Conservation (phyloP, 2,329 filamentous ascomycete species). For the Magnaporthiopsis rhizophila region DNA sequence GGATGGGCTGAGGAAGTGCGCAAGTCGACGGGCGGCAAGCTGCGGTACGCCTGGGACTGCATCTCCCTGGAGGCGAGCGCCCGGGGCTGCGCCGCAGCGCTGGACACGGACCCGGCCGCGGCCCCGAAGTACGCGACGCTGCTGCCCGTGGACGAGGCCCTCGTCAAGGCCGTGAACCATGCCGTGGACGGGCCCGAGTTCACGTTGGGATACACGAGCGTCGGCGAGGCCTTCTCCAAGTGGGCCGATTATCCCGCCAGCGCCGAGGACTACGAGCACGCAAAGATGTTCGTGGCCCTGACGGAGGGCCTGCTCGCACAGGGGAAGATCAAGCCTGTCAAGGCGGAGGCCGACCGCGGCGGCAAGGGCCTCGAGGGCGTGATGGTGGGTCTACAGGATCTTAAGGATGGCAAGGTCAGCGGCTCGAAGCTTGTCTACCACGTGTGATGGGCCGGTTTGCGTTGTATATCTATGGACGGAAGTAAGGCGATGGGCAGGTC, state of each 20-base stretch:
- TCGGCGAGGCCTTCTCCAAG: constrained; percentile 23
- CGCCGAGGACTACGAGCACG: constrained; percentile 23
- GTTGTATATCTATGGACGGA: too few relatives aligned
- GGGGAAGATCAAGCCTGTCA: constrained; percentile 27
- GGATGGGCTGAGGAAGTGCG: constrained; percentile 16
- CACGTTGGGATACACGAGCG: constrained; percentile 24
- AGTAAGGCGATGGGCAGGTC: too few relatives aligned
- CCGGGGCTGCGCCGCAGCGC: constrained; percentile 20
- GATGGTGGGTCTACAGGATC: constrained; percentile 21
- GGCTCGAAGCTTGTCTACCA: constrained; percentile 31
- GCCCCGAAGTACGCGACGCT: constrained; percentile 11
- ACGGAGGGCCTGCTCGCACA: constrained; percentile 21
- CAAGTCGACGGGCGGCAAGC: constrained; percentile 15
- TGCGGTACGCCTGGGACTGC: constrained; percentile 29
- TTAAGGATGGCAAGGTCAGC: constrained; percentile 25
- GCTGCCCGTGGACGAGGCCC: constrained; percentile 7
- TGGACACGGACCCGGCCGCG: constrained; percentile 7
- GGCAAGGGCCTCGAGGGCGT: constrained; percentile 23
- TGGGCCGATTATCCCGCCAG: constrained; percentile 8
- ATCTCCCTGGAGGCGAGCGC: constrained; percentile 19
- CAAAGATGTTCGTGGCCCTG: constrained; percentile 25
- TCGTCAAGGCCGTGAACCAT: constrained; percentile 30
- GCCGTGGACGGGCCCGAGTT: neutral
- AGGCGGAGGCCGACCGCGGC: constrained; percentile 17
- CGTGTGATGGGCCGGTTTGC: constrained; percentile 8